phyloP scores from a whole-genome alignment of 257 asterid genomes.

The Cruciata laevipes region DNA sequence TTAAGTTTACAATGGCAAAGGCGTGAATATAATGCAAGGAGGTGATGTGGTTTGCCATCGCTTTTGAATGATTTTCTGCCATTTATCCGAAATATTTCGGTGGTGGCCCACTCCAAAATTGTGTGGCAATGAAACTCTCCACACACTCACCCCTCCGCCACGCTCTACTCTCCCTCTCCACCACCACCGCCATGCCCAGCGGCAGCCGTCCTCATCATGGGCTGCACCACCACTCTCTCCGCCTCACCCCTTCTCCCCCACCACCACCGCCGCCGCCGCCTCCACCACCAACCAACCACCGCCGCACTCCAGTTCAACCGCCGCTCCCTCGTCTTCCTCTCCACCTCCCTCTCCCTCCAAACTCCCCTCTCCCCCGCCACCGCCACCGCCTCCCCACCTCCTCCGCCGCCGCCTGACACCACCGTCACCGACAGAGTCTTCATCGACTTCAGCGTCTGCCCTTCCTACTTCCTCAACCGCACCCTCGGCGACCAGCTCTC shows the following conservation, averaged over 20 bases:
- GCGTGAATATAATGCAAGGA: too few relatives aligned
- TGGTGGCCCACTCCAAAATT: not conserved
- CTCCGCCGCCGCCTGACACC: conserved; percentile 43
- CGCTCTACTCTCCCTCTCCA: conserved; percentile 6
- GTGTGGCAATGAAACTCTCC: not conserved
- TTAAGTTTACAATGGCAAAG: too few relatives aligned
- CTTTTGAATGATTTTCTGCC: too few relatives aligned
- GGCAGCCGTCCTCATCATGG: conserved; percentile 45
- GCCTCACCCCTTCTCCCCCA: conserved; percentile 20
- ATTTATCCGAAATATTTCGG: not conserved
- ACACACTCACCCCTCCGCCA: not conserved
- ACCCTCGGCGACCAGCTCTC: conserved; percentile 77
- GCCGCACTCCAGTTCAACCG: conserved; percentile 27
- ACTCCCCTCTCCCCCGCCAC: conserved; percentile 29
- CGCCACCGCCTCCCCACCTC: conserved; percentile 29
- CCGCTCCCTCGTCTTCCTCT: conserved; percentile 58
- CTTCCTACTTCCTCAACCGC: conserved; percentile 65
- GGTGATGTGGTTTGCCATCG: too few relatives aligned
- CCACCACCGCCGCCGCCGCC: conserved; percentile 22
- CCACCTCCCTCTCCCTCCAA: conserved; percentile 42
- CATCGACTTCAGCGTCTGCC: conserved; percentile 77
- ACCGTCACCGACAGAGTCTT: conserved; percentile 80
- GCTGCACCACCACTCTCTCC: conserved; percentile 38
- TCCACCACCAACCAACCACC: conserved; percentile 17
- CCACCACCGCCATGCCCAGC: conserved; percentile 39